Evolutionary conservation across 116 monocot species (phyloP).

Genomic region (Trichopus zeylanicus): DNA sequence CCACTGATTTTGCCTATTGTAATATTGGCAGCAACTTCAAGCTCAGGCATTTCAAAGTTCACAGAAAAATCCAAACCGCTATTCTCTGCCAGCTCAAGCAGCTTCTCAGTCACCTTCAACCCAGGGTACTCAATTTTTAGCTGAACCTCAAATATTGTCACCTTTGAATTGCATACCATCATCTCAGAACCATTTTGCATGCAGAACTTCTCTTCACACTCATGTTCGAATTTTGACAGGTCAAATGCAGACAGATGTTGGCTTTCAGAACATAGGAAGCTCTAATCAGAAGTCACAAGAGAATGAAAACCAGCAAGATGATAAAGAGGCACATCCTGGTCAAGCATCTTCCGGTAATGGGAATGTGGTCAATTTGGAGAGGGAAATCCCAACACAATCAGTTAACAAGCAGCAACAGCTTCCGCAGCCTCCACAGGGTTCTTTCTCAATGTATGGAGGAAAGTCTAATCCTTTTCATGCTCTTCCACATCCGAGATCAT

Average conservation of each 20-base stretch:
- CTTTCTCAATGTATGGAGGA: constrained; percentile 46
- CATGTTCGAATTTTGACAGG: constrained; percentile 20
- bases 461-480: constrained; percentile 25
- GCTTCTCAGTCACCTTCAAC: constrained; percentile 32
- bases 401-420: constrained; percentile 49
- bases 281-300: constrained; percentile 32
- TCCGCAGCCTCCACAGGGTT: constrained; percentile 37
- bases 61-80: constrained; percentile 40
- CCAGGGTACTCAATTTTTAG: constrained; percentile 12
- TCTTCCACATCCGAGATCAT: constrained; percentile 44
- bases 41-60: constrained; percentile 43
- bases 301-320: constrained; percentile 23
- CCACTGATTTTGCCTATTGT: too few species aligned
- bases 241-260: constrained; percentile 27
- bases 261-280: constrained; percentile 15
- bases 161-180: background rate
- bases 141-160: constrained; percentile 19
- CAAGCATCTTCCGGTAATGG: constrained; percentile 30
- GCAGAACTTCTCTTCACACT: constrained; percentile 11
- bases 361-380: constrained; percentile 33
- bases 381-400: constrained; percentile 25
- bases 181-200: constrained; percentile 10
- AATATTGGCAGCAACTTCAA: constrained; percentile 32
- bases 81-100: constrained; percentile 44
- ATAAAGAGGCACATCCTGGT: constrained; percentile 15